Evolutionary conservation across 192 early-diverging fungal genomes (phyloP).

Genomic region (Coemansia sp.): DNA sequence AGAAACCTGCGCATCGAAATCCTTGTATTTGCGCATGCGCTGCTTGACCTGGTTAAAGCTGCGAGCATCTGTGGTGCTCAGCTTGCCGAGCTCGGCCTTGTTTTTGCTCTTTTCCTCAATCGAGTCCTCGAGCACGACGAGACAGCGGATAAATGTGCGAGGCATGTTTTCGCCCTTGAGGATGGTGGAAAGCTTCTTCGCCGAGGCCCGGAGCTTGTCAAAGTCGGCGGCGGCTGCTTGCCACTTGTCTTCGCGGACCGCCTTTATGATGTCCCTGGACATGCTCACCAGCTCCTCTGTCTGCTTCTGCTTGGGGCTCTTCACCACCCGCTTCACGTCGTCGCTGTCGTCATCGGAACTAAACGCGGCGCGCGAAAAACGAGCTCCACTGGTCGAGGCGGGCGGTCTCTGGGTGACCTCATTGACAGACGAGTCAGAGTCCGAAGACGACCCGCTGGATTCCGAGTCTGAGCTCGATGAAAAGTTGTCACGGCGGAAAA

Average conservation of each 20-base stretch:
- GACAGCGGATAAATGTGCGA: constrained; percentile 29
- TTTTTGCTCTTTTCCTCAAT: constrained; percentile 60
- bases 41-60: constrained; percentile 91
- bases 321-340: constrained; percentile 64
- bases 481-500: constrained; percentile 73
- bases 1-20: constrained; percentile 67
- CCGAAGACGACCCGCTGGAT: constrained; percentile 59
- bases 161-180: constrained; percentile 33
- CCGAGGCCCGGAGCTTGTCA: constrained; percentile 73
- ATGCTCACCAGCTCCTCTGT: constrained; percentile 74
- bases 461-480: constrained; percentile 60
- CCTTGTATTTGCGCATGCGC: constrained; percentile 86
- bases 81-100: constrained; percentile 78
- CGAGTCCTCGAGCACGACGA: constrained; percentile 76
- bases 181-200: constrained; percentile 56
- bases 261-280: constrained; percentile 66
- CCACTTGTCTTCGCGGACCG: constrained; percentile 88
- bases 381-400: constrained; percentile 32
- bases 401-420: constrained; percentile 49
- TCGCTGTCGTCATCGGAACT: constrained; percentile 62
- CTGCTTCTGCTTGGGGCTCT: constrained; percentile 77
- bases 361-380: constrained; percentile 43
- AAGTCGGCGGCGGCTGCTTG: constrained; percentile 63
- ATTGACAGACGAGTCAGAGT: constrained; percentile 61
- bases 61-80: constrained; percentile 75